Percentiles rank a stretch among this genome's conserved stretches.
phyloP scores from a whole-genome alignment of 805 yeast species.

The Sugiyamaella mastotermitis region DNA sequence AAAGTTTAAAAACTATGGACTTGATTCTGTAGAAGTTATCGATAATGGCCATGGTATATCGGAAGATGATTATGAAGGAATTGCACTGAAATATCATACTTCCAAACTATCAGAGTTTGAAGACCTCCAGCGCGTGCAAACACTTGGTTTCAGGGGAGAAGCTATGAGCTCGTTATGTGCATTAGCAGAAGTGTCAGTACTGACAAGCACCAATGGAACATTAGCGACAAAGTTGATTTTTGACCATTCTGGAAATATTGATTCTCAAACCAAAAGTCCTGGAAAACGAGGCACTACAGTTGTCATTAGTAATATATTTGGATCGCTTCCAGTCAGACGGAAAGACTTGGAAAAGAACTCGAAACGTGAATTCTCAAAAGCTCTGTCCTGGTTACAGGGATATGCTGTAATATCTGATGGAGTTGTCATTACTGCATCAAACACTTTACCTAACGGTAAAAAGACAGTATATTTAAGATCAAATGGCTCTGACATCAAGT shows the following conservation, averaged over 20 bases:
- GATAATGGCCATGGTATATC: constrained; percentile 75
- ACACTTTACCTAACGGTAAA: constrained; percentile 40
- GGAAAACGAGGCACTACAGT: constrained; percentile 70
- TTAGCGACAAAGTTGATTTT: constrained; percentile 52
- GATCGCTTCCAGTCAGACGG: constrained; percentile 72
- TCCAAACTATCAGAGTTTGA: constrained; percentile 43
- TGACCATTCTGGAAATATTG: constrained; percentile 49
- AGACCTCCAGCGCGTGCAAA: constrained; percentile 34
- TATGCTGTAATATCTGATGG: constrained; percentile 58
- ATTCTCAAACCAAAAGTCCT: constrained; percentile 33
- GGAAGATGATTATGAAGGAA: constrained; percentile 38
- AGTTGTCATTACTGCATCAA: constrained; percentile 56
- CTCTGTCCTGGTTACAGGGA: constrained; percentile 56
- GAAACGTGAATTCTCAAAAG: constrained; percentile 66
- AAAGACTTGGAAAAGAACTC: constrained; percentile 63
- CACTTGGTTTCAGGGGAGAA: constrained; percentile 71
- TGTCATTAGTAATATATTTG: constrained; percentile 52
- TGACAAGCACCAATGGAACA: constrained; percentile 49
- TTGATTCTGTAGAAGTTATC: constrained; percentile 58
- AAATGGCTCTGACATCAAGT: constrained; percentile 42
- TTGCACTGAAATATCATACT: constrained; percentile 49
- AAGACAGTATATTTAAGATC: constrained; percentile 54
- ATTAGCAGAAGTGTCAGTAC: constrained; percentile 40
- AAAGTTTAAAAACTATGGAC: constrained; percentile 62
- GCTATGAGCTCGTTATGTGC: constrained; percentile 53